Conservation (phyloP, 2,329 filamentous ascomycete species). For the Cordyceps fumosorosea region DNA sequence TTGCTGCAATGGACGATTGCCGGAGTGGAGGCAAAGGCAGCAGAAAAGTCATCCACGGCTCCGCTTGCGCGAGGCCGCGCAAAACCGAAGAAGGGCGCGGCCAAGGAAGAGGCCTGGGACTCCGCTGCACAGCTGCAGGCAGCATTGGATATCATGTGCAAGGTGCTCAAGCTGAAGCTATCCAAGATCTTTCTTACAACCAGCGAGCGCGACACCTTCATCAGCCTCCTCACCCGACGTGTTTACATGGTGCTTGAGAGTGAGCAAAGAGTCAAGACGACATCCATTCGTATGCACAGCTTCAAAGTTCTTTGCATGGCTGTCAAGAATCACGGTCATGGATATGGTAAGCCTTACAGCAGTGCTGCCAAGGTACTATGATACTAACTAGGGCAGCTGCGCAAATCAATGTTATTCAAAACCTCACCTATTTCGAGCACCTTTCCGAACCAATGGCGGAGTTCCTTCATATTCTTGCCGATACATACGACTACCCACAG, state of each 20-base stretch:
- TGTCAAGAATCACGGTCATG: constrained; percentile 95
- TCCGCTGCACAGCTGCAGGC: constrained; percentile 80
- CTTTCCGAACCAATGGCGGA: constrained; percentile 99
- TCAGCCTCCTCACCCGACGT: constrained; percentile 83
- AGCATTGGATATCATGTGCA: constrained; percentile 90
- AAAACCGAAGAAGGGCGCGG: constrained; percentile 69
- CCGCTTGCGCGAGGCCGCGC: constrained; percentile 66
- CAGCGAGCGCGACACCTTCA: constrained; percentile 91
- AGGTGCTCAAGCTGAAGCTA: constrained; percentile 87
- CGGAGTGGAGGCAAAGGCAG: constrained; percentile 87
- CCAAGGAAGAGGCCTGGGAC: constrained; percentile 82
- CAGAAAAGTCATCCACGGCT: constrained; percentile 71
- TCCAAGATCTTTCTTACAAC: constrained; percentile 92
- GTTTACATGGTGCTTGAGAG: constrained; percentile 93
- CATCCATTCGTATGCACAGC: constrained; percentile 85
- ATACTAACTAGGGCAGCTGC: constrained; percentile 56
- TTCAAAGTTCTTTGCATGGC: constrained; percentile 97
- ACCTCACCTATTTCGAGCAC: constrained; percentile 96
- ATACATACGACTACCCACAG: constrained; percentile 97
- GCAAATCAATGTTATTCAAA: constrained; percentile 96
- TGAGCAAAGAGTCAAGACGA: constrained; percentile 85
- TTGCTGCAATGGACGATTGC: constrained; percentile 92
- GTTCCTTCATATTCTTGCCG: constrained; percentile 88
- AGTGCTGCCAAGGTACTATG: constrained; percentile 4
- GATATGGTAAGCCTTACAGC: constrained; percentile 60